Percentiles rank a stretch among this genome's conserved stretches.
phyloP scores from a whole-genome alignment of 1,284 basidiomycete species.

The Coriolopsis trogii region DNA sequence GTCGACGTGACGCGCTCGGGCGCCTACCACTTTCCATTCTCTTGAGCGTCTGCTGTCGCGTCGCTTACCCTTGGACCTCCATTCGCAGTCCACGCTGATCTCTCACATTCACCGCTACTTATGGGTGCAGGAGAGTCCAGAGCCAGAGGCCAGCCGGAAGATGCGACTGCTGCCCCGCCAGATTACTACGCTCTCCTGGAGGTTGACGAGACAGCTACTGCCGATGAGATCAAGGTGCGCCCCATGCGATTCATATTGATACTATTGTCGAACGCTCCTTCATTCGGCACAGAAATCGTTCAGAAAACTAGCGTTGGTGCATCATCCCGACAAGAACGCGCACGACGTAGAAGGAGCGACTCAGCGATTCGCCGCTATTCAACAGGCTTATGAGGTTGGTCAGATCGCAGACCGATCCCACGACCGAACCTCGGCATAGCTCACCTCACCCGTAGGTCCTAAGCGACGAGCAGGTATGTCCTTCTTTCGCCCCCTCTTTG shows the following conservation, averaged over 20 bases:
- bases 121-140: constrained; percentile 76
- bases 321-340: constrained; percentile 91
- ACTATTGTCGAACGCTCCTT: too few species aligned
- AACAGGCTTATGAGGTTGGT: constrained; percentile 91
- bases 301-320: constrained; percentile 79
- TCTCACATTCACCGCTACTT: not conserved
- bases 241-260: too few species aligned
- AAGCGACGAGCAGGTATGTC: constrained; percentile 87
- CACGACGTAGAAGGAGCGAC: constrained; percentile 87
- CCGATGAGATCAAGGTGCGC: constrained; percentile 85
- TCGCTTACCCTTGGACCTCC: too few species aligned
- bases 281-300: constrained; percentile 89
- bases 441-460: constrained; percentile 59
- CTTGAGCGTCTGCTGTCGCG: too few species aligned
- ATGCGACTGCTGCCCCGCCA: constrained; percentile 33
- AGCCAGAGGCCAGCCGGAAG: constrained; percentile 28
- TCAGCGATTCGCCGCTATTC: constrained; percentile 84
- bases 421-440: not conserved
- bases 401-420: not conserved
- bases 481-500: constrained; percentile 22
- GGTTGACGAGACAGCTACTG: constrained; percentile 77
- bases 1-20: constrained; percentile 6
- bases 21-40: constrained; percentile 5
- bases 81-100: not conserved
- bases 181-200: constrained; percentile 86